Base-by-base conservation (phyloP, 2,329 filamentous ascomycete species). In the Samsoniella hepiali region DNA sequence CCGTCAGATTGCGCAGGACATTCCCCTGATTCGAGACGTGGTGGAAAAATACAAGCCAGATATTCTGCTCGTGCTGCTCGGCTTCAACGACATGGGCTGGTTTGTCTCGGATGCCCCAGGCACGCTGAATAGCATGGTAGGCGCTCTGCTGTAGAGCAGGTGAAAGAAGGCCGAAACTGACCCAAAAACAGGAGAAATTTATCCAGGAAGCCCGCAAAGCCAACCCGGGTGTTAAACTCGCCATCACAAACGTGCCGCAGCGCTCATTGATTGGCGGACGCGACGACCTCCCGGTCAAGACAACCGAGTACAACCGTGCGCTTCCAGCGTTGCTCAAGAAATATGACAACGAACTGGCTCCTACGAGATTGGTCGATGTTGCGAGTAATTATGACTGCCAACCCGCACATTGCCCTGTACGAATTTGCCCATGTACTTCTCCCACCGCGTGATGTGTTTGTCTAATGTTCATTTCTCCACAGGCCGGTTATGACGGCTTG, bases 61-160 rank as follows among this genome's bases (percentile, higher is more conserved):
- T 60, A 62, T 73, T 17, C 70, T 77, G 11, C 63, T 76, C 2
- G 68, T 76, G 29, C 63, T 72, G 66, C 70, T 76, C 9, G 74
- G 74, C 3, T 75, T 75, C 61, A 75, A 75, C 62, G 74, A 75
- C 66, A 71, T 76, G 40, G 73, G 65, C 44, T 75, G 72, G 74
- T 66, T 68, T 40, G 64, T 65, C n/a, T 63, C 63, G 29, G 60
- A 62, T 55, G 59, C 53, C 2, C 32, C 32, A n/a, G 54, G 55
- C 2, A 59, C 49, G 5, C 34, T 65, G 8, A 34, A 58, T 11
- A 63, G 49, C 54, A 54, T 65, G 63, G 56, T 40, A 7, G 11
- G 10, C 3, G 2, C 9, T 22, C 13, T 29, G 5, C 27, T 17
- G 17, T n/a, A 7, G 8, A 58, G 29, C 6, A 45, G 22, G 3